Evolutionary conservation across 1,284 basidiomycete species (phyloP).

Genomic region (Xerocomus amazonicus): DNA sequence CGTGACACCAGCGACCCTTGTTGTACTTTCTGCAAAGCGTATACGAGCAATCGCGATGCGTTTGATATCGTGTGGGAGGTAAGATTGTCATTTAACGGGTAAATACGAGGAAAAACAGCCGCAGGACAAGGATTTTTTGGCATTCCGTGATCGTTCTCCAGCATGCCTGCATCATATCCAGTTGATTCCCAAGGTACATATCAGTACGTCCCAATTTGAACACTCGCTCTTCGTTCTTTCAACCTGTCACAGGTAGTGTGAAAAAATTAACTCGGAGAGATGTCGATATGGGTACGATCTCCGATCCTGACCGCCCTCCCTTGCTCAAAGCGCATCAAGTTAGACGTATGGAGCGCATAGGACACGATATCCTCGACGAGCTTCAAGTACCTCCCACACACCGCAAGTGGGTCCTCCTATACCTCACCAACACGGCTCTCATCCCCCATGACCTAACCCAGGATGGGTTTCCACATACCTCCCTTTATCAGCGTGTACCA

Average conservation of each 20-base stretch:
- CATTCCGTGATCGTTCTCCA: conserved; percentile 28
- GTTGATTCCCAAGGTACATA: conserved; percentile 29
- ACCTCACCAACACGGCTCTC: background rate
- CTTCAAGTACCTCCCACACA: conserved; percentile 37
- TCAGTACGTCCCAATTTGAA: conserved; percentile 13
- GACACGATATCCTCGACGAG: conserved; percentile 49
- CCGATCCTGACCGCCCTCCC: background rate
- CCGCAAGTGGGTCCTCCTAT: conserved; percentile 41
- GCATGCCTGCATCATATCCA: conserved; percentile 27
- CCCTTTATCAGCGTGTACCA: conserved; percentile 80
- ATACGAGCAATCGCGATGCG: conserved; percentile 14
- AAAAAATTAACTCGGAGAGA: conserved; percentile 19
- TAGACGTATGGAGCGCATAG: conserved; percentile 64
- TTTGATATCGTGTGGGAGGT: conserved; percentile 33
- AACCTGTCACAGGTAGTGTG: conserved; percentile 16
- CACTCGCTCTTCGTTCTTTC: background rate
- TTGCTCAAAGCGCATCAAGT: conserved; percentile 13
- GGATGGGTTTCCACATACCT: conserved; percentile 82
- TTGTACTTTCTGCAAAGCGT: conserved; percentile 27
- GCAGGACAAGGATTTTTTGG: conserved; percentile 29
- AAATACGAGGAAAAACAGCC: background rate
- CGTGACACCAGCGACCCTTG: background rate
- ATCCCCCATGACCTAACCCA: background rate
- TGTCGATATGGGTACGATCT: conserved; percentile 24
- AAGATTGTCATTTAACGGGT: background rate